Percentiles rank a stretch among this genome's conserved stretches.
phyloP scores from a whole-genome alignment of 1,284 basidiomycete species.

The Cryptococcus hybrid region DNA sequence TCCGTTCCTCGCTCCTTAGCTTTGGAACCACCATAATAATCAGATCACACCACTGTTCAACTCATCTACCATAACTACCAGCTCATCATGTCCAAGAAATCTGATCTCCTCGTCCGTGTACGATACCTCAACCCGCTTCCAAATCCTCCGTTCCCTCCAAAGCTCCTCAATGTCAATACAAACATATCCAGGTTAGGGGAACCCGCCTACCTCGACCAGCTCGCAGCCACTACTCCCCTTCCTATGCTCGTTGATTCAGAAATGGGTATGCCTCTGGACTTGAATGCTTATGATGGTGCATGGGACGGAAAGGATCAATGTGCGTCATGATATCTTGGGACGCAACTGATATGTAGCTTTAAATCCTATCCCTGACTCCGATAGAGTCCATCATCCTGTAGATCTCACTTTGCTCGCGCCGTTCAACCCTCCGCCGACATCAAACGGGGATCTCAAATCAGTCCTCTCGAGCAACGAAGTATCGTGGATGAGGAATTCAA shows the following conservation, averaged over 20 bases:
- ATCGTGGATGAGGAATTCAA: conserved; percentile 84
- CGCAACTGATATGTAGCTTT: conserved; percentile 60
- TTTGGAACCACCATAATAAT: too few relatives aligned
- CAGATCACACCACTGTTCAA: too few relatives aligned
- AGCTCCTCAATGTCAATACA: conserved; percentile 82
- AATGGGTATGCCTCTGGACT: conserved; percentile 87
- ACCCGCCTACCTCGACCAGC: conserved; percentile 74
- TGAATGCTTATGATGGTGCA: conserved; percentile 73
- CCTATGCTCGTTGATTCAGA: conserved; percentile 95
- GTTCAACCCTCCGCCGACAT: conserved; percentile 14
- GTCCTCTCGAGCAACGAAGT: conserved; percentile 56
- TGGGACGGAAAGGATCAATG: conserved; percentile 77
- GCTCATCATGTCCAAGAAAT: conserved; percentile 31
- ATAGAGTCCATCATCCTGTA: conserved; percentile 33
- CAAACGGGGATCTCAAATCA: conserved; percentile 17
- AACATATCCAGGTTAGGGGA: conserved; percentile 75
- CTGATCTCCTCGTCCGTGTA: conserved; percentile 82
- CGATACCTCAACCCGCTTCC: conserved; percentile 91
- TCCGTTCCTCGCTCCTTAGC: too few relatives aligned
- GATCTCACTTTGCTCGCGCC: conserved; percentile 39
- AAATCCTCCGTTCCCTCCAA: conserved; percentile 90
- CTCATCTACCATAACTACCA: too few relatives aligned
- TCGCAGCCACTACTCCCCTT: conserved; percentile 73
- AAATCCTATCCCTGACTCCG: conserved; percentile 69
- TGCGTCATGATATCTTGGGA: conserved; percentile 46